A percentile compares a stretch with the other conserved stretches of the same genome.
These are phyloP conservation scores for Ascochyta clinopodiicola DNA, from an alignment of 2,329 filamentous ascomycete genomes.

Conservation along the genomic window DNA sequence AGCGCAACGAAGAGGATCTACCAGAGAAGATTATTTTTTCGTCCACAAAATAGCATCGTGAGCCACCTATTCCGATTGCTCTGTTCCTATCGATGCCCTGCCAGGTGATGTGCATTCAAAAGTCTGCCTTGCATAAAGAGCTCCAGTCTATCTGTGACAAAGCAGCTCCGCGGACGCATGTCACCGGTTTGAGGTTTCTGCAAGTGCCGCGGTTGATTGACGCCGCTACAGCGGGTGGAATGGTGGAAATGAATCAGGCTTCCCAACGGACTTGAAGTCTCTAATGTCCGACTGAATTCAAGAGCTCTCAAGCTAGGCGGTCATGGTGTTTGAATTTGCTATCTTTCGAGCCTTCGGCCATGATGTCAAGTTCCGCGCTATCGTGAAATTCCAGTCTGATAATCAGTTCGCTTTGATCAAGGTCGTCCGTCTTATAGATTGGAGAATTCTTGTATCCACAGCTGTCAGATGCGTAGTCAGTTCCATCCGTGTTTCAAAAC, in stretches of 20 bases:
- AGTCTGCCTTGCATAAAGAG: slow-evolving; percentile 4
- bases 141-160: background rate
- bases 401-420: background rate
- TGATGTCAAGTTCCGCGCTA: background rate
- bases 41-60: background rate
- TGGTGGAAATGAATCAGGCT: slow-evolving; percentile 9
- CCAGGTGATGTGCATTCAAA: background rate
- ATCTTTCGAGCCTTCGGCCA: background rate
- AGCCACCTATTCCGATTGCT: background rate
- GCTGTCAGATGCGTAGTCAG: background rate
- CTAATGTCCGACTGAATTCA: background rate
- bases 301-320: background rate
- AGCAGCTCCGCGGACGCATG: background rate
- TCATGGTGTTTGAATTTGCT: background rate
- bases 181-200: background rate
- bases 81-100: background rate
- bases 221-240: background rate
- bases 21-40: background rate
- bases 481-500: background rate
- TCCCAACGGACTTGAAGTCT: background rate
- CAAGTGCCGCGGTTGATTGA: background rate
- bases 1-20: no score
- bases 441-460: background rate
- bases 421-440: background rate
- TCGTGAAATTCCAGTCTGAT: background rate